Evolutionary conservation across 148 eudicot genomes (phyloP), one percentile per base, ranked within the genome.

Genomic region (Nyssa sinensis): DNA sequence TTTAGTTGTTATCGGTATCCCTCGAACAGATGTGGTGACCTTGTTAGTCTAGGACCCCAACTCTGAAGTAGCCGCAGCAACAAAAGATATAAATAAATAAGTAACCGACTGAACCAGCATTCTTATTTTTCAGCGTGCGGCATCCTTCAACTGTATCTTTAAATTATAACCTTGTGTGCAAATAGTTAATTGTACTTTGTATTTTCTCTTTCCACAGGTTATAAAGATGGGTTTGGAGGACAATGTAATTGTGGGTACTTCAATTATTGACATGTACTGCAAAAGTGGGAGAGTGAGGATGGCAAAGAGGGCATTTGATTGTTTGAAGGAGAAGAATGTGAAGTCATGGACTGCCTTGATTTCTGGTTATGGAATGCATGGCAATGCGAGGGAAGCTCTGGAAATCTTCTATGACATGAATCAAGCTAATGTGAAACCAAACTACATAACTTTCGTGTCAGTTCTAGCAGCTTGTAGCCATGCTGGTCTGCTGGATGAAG

Each of bases 381-480:
- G 93, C 2, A 71, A 74, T 66, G 86, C 89, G 29, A 81, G 55
- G 68, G 90, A 89, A 71, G 93, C 93, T 71, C 69, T 89, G 34
- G 73, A 87, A 61, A 83, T 87, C 66, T 87, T 89, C 77, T 75
- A 87, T 59, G 87, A 83, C 71, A 89, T 87, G 93, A 81, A 80
- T 72, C 78, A 66, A 66, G 78, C 82, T 31, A 76, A 83, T 51
- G 67, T 89, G 30, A 85, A 62, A 79, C 93, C 93, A 41, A 87
- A 84, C 68, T 82, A 83, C 65, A 84, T 89, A 62, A 87, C 91
- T 62, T 85, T 82, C 69, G 86, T 89, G 31, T 87, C 93, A 17
- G 91, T 89, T 65, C 76, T 89, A 67, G 87, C 93, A 72, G 86
- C 93, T 16, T 89, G 91, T 74, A 87, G 93, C 81, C 93, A 87